phyloP scores from a whole-genome alignment of 2,329 filamentous ascomycete species.

The Dactylellina drechsleri region DNA sequence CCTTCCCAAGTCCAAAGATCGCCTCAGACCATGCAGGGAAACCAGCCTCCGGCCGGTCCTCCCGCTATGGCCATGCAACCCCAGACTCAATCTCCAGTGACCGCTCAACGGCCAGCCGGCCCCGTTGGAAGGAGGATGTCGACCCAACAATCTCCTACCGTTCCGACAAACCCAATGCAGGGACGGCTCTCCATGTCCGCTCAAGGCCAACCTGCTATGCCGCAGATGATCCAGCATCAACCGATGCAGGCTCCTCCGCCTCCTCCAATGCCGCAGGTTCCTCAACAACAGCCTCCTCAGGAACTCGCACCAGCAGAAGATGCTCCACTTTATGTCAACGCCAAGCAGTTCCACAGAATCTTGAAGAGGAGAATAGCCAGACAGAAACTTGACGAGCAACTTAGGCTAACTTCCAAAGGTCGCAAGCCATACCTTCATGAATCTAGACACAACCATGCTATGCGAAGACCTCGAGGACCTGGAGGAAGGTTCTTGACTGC shows the following conservation, averaged over 20 bases:
- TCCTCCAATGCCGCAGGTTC: conserved; percentile 67
- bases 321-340: conserved; percentile 95
- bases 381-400: conserved; percentile 90
- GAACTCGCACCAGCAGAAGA: conserved; percentile 84
- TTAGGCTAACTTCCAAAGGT: conserved; percentile 91
- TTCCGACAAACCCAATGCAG: conserved; percentile 49
- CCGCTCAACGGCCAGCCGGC: conserved; percentile 35
- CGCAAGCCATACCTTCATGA: conserved; percentile 97
- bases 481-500: conserved; percentile 95
- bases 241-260: conserved; percentile 62
- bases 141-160: conserved; percentile 50
- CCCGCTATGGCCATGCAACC: conserved; percentile 50
- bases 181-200: conserved; percentile 50
- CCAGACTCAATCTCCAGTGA: conserved; percentile 46
- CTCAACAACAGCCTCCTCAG: conserved; percentile 77
- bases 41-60: conserved; percentile 40
- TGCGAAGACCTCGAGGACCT: conserved; percentile 91
- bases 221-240: conserved; percentile 56
- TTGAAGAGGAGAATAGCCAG: conserved; percentile 91
- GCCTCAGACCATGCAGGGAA: conserved; percentile 51
- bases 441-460: conserved; percentile 96
- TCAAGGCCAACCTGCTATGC: conserved; percentile 45
- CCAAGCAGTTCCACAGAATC: conserved; percentile 98
- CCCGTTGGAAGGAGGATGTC: conserved; percentile 52
- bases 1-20: conserved; percentile 45